Base-by-base conservation (phyloP, 2,329 filamentous ascomycete species). In the Microsporum canis region DNA sequence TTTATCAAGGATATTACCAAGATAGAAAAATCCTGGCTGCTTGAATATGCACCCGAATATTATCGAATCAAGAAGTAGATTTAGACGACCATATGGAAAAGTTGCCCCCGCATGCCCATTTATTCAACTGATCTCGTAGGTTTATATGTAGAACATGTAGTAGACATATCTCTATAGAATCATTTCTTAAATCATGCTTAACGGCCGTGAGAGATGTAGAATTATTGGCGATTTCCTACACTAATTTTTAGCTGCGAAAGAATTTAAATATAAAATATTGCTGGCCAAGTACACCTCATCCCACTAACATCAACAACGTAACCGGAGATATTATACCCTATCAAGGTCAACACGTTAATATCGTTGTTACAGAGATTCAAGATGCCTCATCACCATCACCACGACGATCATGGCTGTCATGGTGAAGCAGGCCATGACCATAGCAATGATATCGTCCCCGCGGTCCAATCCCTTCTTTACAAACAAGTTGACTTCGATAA, bases 1-100 rank as follows among this genome's bases (percentile, higher is more conserved):
- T 97, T 87, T 71, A 95, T 99, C 68, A 81, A 90, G 60, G 92
- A 97, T 73, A 78, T 97, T 62, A 94, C 87, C n/a, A 94, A 89
- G 77, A 88, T 97, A 68, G 89, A 96, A 71, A 96, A 90, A 79
- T 79, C 78, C n/a, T 99, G 92, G 89, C 79, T 99, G 67, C 72
- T 91, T 56, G 90, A 97, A 72, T 95, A 92, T 78, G 91, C 89
- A 12, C 85, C 89, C 0, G 85, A 87, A 60, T 97, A 88, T 71
- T 95, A 95, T 72, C 82, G 84, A 68, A 74, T 89, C 23, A 80
- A 65, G 51, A 63, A 66, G 45, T 65, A 47, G 59, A 33, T 1
- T n/a, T 41, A 12, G 12, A 59, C 14, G 12, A 41, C 12, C 8
- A 36, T 49, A 49, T 3, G 5, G 3, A 31, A 23, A 6, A 39